phyloP scores from a whole-genome alignment of 345 rosid species.

The Gossypium raimondii region DNA sequence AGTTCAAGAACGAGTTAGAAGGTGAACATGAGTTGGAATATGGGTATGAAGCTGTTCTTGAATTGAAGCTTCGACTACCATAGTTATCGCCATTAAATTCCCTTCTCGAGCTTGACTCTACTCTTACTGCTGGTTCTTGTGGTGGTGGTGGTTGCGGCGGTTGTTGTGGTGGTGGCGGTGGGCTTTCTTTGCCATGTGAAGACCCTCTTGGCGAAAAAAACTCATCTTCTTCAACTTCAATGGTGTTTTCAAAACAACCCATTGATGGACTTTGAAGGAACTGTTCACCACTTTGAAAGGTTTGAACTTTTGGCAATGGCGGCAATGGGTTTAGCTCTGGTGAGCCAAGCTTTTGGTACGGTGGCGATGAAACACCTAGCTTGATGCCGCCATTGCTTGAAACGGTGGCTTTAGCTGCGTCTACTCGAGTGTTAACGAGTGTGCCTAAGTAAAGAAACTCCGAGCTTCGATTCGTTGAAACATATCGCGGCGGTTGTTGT shows the following conservation, averaged over 20 bases:
- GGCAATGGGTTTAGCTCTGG: slow-evolving; percentile 93
- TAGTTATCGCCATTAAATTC: slow-evolving; percentile 37
- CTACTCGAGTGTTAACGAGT: slow-evolving; percentile 44
- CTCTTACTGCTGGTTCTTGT: slow-evolving; percentile 3
- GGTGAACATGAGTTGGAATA: slow-evolving; percentile 56
- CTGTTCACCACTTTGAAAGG: slow-evolving; percentile 40
- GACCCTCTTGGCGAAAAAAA: slow-evolving; percentile 92
- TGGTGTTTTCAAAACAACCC: slow-evolving; percentile 23
- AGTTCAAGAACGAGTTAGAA: slow-evolving; percentile 35
- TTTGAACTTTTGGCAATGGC: slow-evolving; percentile 63
- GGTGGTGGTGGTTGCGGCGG: too few species aligned
- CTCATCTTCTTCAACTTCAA: slow-evolving; percentile 67
- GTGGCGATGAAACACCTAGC: slow-evolving; percentile 40
- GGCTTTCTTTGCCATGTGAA: slow-evolving; percentile 50
- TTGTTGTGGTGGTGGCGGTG: slow-evolving; percentile 7
- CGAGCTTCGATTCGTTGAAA: slow-evolving; percentile 47
- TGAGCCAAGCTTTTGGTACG: slow-evolving; percentile 62
- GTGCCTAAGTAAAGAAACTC: slow-evolving; percentile 93
- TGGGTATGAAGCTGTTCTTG: slow-evolving; percentile 64
- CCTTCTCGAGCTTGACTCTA: slow-evolving; percentile 45
- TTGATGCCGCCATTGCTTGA: slow-evolving; percentile 34
- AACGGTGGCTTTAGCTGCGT: slow-evolving; percentile 27
- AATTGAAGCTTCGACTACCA: slow-evolving; percentile 51
- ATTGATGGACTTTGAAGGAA: slow-evolving; percentile 24
- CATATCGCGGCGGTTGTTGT: slow-evolving; percentile 31